These are phyloP conservation scores for Scedosporium apiospermum DNA, from an alignment of 2,329 filamentous ascomycete genomes.

Conservation along the genomic window DNA sequence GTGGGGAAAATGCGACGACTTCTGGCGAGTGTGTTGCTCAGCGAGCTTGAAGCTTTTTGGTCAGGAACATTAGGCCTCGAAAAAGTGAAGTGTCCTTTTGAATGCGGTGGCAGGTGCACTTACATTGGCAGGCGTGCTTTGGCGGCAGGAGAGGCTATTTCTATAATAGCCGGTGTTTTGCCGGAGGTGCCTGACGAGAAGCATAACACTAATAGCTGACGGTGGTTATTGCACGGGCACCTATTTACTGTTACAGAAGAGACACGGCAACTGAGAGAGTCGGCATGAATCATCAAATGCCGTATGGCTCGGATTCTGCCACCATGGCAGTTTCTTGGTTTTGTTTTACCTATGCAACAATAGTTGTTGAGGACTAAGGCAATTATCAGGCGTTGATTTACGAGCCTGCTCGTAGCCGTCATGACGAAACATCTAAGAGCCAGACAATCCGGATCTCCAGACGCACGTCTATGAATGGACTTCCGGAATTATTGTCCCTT, in stretches of 20 bases:
- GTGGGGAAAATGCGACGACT: not conserved
- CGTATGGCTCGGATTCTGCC: too few species aligned
- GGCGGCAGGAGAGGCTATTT: not conserved
- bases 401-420: not conserved
- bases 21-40: not conserved
- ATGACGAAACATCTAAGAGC: not conserved
- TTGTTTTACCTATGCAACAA: too few species aligned
- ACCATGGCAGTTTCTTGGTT: too few species aligned
- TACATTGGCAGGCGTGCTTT: not conserved
- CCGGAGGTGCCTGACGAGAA: not conserved
- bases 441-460: not conserved
- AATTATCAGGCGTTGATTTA: not conserved
- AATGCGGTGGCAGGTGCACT: not conserved
- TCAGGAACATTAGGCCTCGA: not conserved
- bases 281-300: too few species aligned
- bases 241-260: too few species aligned
- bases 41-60: not conserved
- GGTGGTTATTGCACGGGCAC: too few species aligned
- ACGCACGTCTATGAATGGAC: not conserved
- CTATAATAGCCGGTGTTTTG: not conserved
- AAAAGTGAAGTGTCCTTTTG: slow-evolving; percentile 2
- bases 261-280: too few species aligned
- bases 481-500: not conserved
- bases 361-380: too few species aligned
- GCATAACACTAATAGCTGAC: too few species aligned